Evolutionary conservation across 2,329 filamentous ascomycete species (phyloP).

Genomic region (Phyllosticta ampelicida): DNA sequence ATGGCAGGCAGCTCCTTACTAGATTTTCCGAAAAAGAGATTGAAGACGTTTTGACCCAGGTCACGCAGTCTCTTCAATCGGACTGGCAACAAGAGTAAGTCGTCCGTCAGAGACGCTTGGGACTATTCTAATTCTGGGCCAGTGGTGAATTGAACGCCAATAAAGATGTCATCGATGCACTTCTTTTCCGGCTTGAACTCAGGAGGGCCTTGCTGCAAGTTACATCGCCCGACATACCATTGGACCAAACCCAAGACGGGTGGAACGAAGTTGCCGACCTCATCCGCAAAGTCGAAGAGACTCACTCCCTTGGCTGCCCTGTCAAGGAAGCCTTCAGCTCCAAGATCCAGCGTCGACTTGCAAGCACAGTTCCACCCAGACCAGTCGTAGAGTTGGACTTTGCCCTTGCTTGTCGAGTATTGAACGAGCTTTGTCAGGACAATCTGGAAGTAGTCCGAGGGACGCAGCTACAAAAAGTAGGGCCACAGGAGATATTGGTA

Average conservation of each 20-base stretch:
- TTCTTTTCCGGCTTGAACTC: conserved; percentile 55
- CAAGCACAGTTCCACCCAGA: conserved; percentile 85
- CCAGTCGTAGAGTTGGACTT: conserved; percentile 73
- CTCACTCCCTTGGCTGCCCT: conserved; percentile 50
- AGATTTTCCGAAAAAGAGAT: conserved; percentile 49
- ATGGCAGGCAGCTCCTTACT: conserved; percentile 66
- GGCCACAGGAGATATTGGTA: conserved; percentile 24
- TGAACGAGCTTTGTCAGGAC: conserved; percentile 62
- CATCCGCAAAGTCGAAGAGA: conserved; percentile 47
- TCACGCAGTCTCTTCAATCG: conserved; percentile 23
- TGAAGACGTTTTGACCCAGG: conserved; percentile 43
- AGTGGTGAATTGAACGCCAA: conserved; percentile 20
- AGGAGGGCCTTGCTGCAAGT: conserved; percentile 52
- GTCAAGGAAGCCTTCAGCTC: conserved; percentile 76
- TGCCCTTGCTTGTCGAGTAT: conserved; percentile 57
- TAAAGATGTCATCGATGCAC: conserved; percentile 39
- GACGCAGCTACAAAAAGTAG: conserved; percentile 16
- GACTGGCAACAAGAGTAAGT: conserved; percentile 24
- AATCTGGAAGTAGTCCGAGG: conserved; percentile 45
- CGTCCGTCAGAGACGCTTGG: not conserved
- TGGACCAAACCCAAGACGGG: conserved; percentile 18
- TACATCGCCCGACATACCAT: conserved; percentile 30
- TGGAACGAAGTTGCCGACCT: conserved; percentile 29
- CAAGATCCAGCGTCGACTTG: conserved; percentile 82
- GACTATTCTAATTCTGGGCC: not conserved